These are phyloP conservation scores for Fusarium haematococcum DNA, from an alignment of 2,329 filamentous ascomycete genomes.

Conservation along the genomic window DNA sequence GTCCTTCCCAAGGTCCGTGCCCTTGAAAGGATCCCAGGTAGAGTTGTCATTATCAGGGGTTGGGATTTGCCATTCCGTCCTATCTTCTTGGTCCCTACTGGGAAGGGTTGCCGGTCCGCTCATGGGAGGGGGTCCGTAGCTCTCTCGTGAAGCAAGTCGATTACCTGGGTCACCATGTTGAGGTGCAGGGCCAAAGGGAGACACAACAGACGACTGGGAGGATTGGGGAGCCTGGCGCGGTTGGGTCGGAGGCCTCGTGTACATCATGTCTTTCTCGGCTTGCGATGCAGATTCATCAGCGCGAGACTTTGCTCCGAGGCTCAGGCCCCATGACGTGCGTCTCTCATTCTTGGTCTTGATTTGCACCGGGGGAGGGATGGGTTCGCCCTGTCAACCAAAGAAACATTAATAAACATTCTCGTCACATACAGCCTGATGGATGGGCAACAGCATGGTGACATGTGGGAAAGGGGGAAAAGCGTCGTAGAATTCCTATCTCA, in stretches of 20 bases:
- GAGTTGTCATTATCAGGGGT: slow-evolving; percentile 31
- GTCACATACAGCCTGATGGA: slow-evolving; percentile 43
- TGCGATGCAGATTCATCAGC: slow-evolving; percentile 39
- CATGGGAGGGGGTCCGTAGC: slow-evolving; percentile 18
- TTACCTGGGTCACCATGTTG: slow-evolving; percentile 38
- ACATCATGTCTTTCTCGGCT: slow-evolving; percentile 35
- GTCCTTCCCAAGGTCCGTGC: slow-evolving; percentile 22
- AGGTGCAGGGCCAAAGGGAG: slow-evolving; percentile 32
- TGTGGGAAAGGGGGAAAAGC: slow-evolving; percentile 45
- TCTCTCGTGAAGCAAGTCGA: slow-evolving; percentile 35
- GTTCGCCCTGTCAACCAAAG: slow-evolving; percentile 53
- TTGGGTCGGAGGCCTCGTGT: slow-evolving; percentile 29
- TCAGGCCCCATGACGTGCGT: slow-evolving; percentile 59
- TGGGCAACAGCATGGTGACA: slow-evolving; percentile 45
- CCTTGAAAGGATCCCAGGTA: slow-evolving; percentile 41
- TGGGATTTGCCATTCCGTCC: slow-evolving; percentile 38
- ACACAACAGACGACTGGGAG: slow-evolving; percentile 38
- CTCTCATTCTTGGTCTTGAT: slow-evolving; percentile 54
- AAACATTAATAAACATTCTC: slow-evolving; percentile 53
- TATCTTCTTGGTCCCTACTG: slow-evolving; percentile 34
- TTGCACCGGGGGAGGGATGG: slow-evolving; percentile 48
- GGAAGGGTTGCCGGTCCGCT: slow-evolving; percentile 16
- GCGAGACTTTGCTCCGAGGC: slow-evolving; percentile 50
- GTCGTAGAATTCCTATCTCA: slow-evolving; percentile 58
- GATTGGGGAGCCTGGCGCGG: slow-evolving; percentile 37